Conservation (phyloP, 768 basidiomycete genomes). For the Calocera cornea region DNA sequence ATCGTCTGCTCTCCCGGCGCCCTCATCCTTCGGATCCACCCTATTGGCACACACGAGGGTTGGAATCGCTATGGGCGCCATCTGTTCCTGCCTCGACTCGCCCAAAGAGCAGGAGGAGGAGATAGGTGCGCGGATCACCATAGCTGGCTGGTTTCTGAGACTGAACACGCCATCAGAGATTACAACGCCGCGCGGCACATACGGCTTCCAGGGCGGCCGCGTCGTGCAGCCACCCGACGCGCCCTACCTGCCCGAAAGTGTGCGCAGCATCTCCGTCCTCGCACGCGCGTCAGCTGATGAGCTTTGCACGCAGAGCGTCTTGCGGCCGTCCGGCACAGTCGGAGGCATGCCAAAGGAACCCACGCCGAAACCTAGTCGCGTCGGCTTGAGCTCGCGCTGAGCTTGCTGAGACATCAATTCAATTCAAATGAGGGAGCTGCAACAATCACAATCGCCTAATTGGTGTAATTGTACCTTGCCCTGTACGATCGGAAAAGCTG, state of each 20-base stretch:
- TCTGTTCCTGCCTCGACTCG: not conserved
- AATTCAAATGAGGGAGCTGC: not conserved
- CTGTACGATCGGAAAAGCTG: not conserved
- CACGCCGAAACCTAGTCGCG: not conserved
- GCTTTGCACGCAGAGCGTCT: not conserved
- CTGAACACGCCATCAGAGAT: not conserved
- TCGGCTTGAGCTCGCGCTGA: not conserved
- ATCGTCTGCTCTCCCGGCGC: not conserved
- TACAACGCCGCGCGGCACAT: not conserved
- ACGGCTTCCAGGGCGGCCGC: not conserved
- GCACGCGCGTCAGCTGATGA: not conserved
- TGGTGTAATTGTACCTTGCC: not conserved
- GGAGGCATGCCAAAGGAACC: constrained; percentile 2
- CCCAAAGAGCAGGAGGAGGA: not conserved
- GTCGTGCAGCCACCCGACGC: not conserved
- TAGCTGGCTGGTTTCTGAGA: not conserved
- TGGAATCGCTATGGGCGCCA: not conserved
- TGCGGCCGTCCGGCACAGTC: not conserved
- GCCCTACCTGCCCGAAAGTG: not conserved
- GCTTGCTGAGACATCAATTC: not conserved
- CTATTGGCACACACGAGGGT: not conserved
- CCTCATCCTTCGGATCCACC: not conserved
- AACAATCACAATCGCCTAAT: not conserved
- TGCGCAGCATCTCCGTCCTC: not conserved
- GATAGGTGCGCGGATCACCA: not conserved